A percentile compares a stretch with the other conserved stretches of the same genome.
Evolutionary conservation across 2,329 filamentous ascomycete species (phyloP).

Genomic region (Trichoderma sp.): DNA sequence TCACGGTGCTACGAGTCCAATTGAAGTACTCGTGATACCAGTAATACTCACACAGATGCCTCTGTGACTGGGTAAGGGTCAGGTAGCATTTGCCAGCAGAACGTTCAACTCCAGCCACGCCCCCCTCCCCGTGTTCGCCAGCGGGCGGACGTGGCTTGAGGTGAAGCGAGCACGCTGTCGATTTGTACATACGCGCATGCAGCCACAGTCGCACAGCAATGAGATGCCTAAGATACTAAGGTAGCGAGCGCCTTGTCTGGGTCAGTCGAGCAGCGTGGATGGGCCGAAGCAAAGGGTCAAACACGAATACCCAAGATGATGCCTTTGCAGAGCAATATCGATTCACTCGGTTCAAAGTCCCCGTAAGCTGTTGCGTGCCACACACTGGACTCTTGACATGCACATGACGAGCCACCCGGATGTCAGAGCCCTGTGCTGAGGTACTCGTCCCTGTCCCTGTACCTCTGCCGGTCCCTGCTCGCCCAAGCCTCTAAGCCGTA

Average conservation of each 20-base stretch:
- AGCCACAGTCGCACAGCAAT: slow-evolving; percentile 19
- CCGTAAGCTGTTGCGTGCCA: no score
- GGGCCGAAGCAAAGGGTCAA: not conserved
- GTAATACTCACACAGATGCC: no score
- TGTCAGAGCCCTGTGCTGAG: not conserved
- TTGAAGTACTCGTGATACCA: not conserved
- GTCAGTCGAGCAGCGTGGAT: not conserved
- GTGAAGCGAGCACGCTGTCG: slow-evolving; percentile 21
- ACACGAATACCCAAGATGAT: no score
- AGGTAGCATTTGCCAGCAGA: not conserved
- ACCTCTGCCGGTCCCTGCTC: slow-evolving; percentile 1
- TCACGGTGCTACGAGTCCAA: not conserved
- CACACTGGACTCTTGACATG: not conserved
- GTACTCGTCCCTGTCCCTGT: not conserved
- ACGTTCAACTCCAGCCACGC: slow-evolving; percentile 16
- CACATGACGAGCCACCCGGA: no score
- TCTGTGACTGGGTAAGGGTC: not conserved
- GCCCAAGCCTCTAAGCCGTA: slow-evolving; percentile 2
- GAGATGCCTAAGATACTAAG: not conserved
- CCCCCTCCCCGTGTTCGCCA: slow-evolving; percentile 22
- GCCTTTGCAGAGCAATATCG: no score
- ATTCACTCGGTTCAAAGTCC: no score
- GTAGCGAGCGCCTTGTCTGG: slow-evolving; percentile 15
- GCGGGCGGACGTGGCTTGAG: slow-evolving; percentile 25
- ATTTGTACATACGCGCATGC: slow-evolving; percentile 18